Conservation (phyloP, 805 yeast species). For the Teunomyces funiuensis region DNA sequence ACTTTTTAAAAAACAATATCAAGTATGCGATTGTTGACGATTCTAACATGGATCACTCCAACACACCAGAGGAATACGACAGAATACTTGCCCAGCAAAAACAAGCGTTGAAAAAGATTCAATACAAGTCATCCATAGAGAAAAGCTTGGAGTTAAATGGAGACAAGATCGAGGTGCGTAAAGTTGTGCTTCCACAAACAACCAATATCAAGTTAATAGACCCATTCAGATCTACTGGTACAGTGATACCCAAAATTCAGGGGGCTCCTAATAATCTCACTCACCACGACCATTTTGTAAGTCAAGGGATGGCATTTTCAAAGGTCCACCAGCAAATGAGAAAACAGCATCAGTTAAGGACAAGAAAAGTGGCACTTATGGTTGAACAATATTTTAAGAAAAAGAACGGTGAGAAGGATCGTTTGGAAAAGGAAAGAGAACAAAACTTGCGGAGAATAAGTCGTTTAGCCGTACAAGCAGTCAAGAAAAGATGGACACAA, state of each 20-base stretch:
- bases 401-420: conserved; percentile 84
- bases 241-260: conserved; percentile 43
- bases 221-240: conserved; percentile 46
- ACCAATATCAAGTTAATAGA: conserved; percentile 43
- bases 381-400: conserved; percentile 85
- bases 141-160: conserved; percentile 41
- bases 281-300: conserved; percentile 69
- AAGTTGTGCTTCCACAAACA: conserved; percentile 44
- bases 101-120: conserved; percentile 47
- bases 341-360: conserved; percentile 61
- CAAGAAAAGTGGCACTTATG: conserved; percentile 75
- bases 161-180: conserved; percentile 50
- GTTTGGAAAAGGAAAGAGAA: conserved; percentile 73
- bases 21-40: conserved; percentile 42
- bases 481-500: conserved; percentile 84
- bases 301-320: conserved; percentile 74
- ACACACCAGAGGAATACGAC: conserved; percentile 56
- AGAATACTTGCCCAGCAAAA: conserved; percentile 54
- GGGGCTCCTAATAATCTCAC: conserved; percentile 45
- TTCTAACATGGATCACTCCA: conserved; percentile 28
- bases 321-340: conserved; percentile 67
- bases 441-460: conserved; percentile 68
- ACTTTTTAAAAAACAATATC: conserved; percentile 28
- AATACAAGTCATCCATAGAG: conserved; percentile 36
- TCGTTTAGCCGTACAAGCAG: conserved; percentile 78